Percentiles rank a stretch among this genome's conserved stretches.
Conservation (phyloP, 192 early-diverging fungal genomes). For the Coemansia sp. region DNA sequence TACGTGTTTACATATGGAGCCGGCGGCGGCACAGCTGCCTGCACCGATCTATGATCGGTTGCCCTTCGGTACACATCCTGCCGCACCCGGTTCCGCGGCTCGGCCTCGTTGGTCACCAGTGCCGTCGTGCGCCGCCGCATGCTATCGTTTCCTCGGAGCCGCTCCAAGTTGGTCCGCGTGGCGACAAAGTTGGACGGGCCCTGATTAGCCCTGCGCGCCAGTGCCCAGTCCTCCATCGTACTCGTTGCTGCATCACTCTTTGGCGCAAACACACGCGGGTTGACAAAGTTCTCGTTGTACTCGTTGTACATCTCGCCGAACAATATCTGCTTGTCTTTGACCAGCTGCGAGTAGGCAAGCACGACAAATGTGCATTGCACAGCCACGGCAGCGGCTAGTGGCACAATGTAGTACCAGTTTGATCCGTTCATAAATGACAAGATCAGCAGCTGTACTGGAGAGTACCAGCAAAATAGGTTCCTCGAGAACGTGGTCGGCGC, state of each 20-base stretch:
- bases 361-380: constrained; percentile 50
- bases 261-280: constrained; percentile 58
- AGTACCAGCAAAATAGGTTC: constrained; percentile 59
- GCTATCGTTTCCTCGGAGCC: neutral
- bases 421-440: constrained; percentile 49
- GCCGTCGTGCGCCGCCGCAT: constrained; percentile 5
- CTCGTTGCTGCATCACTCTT: constrained; percentile 51
- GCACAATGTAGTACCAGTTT: constrained; percentile 58
- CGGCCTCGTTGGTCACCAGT: neutral
- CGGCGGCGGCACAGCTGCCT: neutral
- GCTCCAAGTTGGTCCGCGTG: neutral
- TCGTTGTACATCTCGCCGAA: constrained; percentile 57
- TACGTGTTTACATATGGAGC: constrained; percentile 6
- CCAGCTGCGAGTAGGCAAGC: constrained; percentile 30
- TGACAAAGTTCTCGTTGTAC: constrained; percentile 61
- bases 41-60: neutral
- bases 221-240: constrained; percentile 39
- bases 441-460: constrained; percentile 58
- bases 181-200: neutral
- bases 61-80: constrained; percentile 4
- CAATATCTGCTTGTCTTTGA: constrained; percentile 61
- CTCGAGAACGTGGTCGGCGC: constrained; percentile 42
- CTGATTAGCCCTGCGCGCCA: constrained; percentile 4
- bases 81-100: neutral
- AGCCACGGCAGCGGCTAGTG: constrained; percentile 51